Evolutionary conservation across 1,284 basidiomycete genomes (phyloP).

Genomic region (Somion occarium): DNA sequence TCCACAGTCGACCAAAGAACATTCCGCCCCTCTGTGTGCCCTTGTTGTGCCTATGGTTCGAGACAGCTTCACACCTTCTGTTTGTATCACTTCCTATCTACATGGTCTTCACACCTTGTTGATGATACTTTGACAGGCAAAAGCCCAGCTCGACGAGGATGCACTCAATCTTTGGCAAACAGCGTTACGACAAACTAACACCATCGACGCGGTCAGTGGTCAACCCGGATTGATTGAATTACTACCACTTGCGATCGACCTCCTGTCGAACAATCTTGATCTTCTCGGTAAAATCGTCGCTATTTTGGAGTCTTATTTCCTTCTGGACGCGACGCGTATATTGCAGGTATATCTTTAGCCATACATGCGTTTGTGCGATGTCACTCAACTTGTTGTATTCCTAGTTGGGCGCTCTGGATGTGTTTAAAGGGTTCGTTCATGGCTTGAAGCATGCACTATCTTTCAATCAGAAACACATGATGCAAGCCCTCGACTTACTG

Average conservation of each 20-base stretch:
- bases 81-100: neutral
- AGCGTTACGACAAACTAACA: slow-evolving; percentile 64
- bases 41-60: slow-evolving; percentile 74
- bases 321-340: slow-evolving; percentile 65
- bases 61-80: slow-evolving; percentile 50
- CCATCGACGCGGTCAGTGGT: slow-evolving; percentile 44
- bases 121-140: slow-evolving; percentile 39
- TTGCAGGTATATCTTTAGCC: slow-evolving; percentile 68
- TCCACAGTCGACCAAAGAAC: slow-evolving; percentile 54
- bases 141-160: slow-evolving; percentile 76
- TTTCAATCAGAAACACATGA: slow-evolving; percentile 55
- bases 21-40: slow-evolving; percentile 49
- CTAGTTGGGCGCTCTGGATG: slow-evolving; percentile 37
- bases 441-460: slow-evolving; percentile 45
- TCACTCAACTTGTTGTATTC: slow-evolving; percentile 1
- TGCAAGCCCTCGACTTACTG: slow-evolving; percentile 50
- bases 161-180: slow-evolving; percentile 73
- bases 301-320: slow-evolving; percentile 78
- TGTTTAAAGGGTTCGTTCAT: slow-evolving; percentile 50
- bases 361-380: too few species aligned
- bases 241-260: slow-evolving; percentile 57
- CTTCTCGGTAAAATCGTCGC: slow-evolving; percentile 61
- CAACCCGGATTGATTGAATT: slow-evolving; percentile 60
- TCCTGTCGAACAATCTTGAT: slow-evolving; percentile 72
- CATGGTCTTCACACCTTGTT: neutral